phyloP scores from a whole-genome alignment of 2,329 filamentous ascomycete species.

The Fusarium falciforme region DNA sequence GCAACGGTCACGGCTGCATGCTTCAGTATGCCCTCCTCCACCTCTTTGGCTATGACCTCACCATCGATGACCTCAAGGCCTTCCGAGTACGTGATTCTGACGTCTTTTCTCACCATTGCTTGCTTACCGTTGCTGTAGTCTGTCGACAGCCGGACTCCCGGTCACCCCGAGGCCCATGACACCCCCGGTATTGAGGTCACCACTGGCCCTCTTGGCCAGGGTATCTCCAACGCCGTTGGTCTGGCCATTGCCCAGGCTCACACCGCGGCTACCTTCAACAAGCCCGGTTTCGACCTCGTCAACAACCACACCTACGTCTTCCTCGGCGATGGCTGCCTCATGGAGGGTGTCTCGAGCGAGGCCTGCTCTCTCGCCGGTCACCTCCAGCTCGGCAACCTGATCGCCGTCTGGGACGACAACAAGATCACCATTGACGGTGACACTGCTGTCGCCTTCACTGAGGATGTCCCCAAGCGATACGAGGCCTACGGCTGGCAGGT shows the following conservation, averaged over 20 bases:
- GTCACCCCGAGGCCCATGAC: conserved; percentile 96
- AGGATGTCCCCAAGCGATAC: conserved; percentile 95
- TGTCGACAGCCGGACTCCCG: conserved; percentile 83
- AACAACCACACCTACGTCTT: conserved; percentile 98
- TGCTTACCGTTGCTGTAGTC: conserved; percentile 48
- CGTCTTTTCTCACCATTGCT: neutral
- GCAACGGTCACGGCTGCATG: conserved; percentile 99
- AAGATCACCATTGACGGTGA: conserved; percentile 96
- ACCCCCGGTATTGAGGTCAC: conserved; percentile 98
- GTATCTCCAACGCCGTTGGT: conserved; percentile 97
- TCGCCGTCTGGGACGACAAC: conserved; percentile 98
- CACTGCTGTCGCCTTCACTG: conserved; percentile 96
- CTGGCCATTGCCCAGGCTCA: conserved; percentile 96
- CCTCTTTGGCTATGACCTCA: conserved; percentile 89
- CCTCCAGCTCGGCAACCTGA: conserved; percentile 97
- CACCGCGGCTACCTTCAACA: conserved; percentile 93
- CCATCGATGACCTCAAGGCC: conserved; percentile 91
- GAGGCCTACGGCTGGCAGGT: conserved; percentile 98
- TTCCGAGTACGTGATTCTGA: conserved; percentile 83
- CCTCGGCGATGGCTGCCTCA: conserved; percentile 97
- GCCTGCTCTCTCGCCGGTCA: conserved; percentile 93
- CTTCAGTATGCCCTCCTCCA: conserved; percentile 98
- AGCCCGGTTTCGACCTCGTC: conserved; percentile 88
- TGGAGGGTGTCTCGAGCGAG: conserved; percentile 97
- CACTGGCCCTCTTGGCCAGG: conserved; percentile 96